Base-by-base conservation (phyloP, 202 grass and related monocot species). In the Zoysia matrella region DNA sequence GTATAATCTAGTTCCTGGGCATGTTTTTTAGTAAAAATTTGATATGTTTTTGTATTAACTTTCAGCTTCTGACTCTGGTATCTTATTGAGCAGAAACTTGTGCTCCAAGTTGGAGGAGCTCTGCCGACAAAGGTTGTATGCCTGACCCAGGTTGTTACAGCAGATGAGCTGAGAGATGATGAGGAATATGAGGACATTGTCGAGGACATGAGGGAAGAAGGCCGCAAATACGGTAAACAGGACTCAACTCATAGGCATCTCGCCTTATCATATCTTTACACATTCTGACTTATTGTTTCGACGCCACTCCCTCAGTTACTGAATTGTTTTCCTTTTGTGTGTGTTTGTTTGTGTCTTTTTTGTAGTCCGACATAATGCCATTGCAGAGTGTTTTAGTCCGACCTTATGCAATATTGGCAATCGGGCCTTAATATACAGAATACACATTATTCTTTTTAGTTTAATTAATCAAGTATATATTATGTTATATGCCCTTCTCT, bases 201-300 rank as follows among this genome's bases (percentile, higher is more conserved):
- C 70, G 92, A 98, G 81, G 95, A 98, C 84, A 98, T 98, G 95
- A 93, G 86, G 82, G 93, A 89, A 74, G 95, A 98, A 93, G 95
- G 90, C 3, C 82, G 76, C 82, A 93, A 86, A 93, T 98, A 98
- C 69, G 95, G 95, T 91, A 93, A 80, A 39, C 13, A 43, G 9
- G 39, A 75, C 2, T 12, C 55, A 22, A 76, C 40, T 45, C 8
- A 3, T 8, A 30, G 10, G 11, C 52, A 46, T 71, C 3, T 8
- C 3, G 11, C 75, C 42, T 50, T 86, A 45, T 69, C 15, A 58
- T 16, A 16, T 71, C 80, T 73, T 7, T 64, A 15, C 10, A n/a
- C 44, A 73, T 74, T 50, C 14, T 11, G 8, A 65, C 61, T 44
- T 83, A 69, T 85, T 30, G 62, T 66, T 66, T 67, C 41, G 52